Evolutionary conservation across 257 asterid genomes (phyloP).

Genomic region (Prunella vulgaris): DNA sequence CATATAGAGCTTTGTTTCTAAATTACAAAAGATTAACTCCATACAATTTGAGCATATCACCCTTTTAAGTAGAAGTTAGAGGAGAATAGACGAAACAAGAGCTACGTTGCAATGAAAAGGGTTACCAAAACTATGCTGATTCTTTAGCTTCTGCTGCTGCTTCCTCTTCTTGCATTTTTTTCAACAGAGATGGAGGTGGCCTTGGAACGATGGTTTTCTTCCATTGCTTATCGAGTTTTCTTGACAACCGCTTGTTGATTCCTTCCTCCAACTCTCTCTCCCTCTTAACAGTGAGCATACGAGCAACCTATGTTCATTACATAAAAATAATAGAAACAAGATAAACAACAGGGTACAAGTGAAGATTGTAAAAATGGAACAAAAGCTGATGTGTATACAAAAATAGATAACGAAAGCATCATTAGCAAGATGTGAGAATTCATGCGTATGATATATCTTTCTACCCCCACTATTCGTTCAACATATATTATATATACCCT

Average conservation of each 20-base stretch:
- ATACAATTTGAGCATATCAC: conserved; percentile 9
- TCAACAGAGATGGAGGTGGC: conserved; percentile 77
- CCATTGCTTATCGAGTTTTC: conserved; percentile 87
- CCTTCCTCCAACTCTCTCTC: conserved; percentile 95
- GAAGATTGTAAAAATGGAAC: background rate
- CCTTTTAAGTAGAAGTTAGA: background rate
- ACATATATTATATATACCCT: background rate
- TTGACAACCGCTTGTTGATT: conserved; percentile 73
- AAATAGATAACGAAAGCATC: background rate
- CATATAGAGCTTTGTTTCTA: background rate
- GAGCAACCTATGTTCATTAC: conserved; percentile 50
- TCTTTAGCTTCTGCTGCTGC: conserved; percentile 86
- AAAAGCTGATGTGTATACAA: background rate
- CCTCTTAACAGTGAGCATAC: conserved; percentile 89
- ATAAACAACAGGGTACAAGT: background rate
- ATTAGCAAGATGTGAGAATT: background rate
- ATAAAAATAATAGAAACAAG: background rate
- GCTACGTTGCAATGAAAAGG: background rate
- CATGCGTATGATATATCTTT: background rate
- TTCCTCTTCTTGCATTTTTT: conserved; percentile 79
- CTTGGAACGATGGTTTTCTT: conserved; percentile 89
- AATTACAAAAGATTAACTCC: conserved; percentile 8
- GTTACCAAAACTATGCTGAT: conserved; percentile 32
- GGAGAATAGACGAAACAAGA: background rate
- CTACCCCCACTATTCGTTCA: background rate